phyloP scores from a whole-genome alignment of 345 rosid species.

The Eucalyptus lansdowneana region DNA sequence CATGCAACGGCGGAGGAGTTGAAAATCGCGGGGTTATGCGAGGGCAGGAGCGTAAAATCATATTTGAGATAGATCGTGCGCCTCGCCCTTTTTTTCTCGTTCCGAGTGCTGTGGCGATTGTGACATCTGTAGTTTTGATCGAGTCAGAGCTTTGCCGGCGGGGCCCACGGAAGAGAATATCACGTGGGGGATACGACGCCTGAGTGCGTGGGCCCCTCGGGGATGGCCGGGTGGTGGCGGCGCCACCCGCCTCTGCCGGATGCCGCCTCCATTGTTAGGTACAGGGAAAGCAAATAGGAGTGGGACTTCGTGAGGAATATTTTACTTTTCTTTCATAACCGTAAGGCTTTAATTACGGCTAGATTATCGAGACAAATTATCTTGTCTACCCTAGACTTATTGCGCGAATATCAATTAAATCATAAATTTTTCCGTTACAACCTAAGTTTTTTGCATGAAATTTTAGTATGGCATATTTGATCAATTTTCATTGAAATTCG shows the following conservation, averaged over 20 bases:
- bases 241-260: neutral
- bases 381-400: accelerated
- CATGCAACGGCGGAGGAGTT: neutral
- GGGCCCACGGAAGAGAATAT: neutral
- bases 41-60: neutral
- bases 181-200: neutral
- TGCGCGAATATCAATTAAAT: accelerated
- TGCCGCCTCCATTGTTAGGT: neutral
- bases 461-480: neutral
- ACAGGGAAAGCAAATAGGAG: neutral
- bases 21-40: neutral
- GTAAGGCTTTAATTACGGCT: neutral
- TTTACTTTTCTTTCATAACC: neutral
- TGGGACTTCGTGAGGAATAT: neutral
- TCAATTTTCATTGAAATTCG: neutral
- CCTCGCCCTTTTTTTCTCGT: neutral
- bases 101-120: neutral
- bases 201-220: neutral
- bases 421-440: too few relatives aligned
- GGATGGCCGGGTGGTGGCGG: neutral
- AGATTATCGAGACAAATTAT: neutral
- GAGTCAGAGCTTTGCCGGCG: neutral
- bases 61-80: neutral
- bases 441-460: neutral
- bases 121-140: neutral